Evolutionary conservation across 805 yeast genomes (phyloP).

Genomic region (Teunomyces panamensis): DNA sequence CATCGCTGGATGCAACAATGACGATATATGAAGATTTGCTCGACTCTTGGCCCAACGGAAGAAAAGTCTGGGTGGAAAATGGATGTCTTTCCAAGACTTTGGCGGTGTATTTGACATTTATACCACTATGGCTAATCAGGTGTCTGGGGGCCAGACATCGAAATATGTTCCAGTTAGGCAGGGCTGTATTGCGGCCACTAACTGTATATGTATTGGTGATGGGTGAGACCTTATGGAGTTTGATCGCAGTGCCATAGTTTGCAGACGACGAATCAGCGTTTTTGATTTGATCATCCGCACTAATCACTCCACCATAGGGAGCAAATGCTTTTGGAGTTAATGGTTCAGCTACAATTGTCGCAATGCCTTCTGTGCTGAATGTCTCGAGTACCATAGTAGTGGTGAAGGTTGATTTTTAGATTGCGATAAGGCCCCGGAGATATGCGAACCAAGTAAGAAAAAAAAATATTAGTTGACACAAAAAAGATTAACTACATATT

Average conservation of each 20-base stretch:
- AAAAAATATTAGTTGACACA: neutral
- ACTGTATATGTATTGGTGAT: slow-evolving; percentile 49
- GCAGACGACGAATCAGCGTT: slow-evolving; percentile 49
- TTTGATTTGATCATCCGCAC: slow-evolving; percentile 69
- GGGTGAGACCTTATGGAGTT: slow-evolving; percentile 71
- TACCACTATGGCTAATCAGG: slow-evolving; percentile 32
- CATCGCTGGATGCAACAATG: slow-evolving; percentile 65
- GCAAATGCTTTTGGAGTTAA: slow-evolving; percentile 67
- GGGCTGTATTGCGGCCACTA: slow-evolving; percentile 46
- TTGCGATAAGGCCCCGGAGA: slow-evolving; percentile 5
- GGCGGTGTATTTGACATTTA: slow-evolving; percentile 38
- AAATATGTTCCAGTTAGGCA: slow-evolving; percentile 79
- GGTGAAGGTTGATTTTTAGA: neutral
- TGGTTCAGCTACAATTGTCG: slow-evolving; percentile 47
- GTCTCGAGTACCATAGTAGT: slow-evolving; percentile 41
- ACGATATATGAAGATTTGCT: slow-evolving; percentile 62
- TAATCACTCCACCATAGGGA: slow-evolving; percentile 71
- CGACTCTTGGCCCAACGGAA: slow-evolving; percentile 76
- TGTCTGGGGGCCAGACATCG: slow-evolving; percentile 77
- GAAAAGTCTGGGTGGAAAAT: slow-evolving; percentile 78
- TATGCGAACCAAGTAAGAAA: slow-evolving; percentile 5
- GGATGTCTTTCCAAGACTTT: slow-evolving; percentile 91
- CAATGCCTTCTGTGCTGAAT: slow-evolving; percentile 20
- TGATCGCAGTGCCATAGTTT: slow-evolving; percentile 91
- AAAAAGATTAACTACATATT: no score